Base-by-base conservation (phyloP, 1,284 basidiomycete genomes). In the Tilletia indica region DNA sequence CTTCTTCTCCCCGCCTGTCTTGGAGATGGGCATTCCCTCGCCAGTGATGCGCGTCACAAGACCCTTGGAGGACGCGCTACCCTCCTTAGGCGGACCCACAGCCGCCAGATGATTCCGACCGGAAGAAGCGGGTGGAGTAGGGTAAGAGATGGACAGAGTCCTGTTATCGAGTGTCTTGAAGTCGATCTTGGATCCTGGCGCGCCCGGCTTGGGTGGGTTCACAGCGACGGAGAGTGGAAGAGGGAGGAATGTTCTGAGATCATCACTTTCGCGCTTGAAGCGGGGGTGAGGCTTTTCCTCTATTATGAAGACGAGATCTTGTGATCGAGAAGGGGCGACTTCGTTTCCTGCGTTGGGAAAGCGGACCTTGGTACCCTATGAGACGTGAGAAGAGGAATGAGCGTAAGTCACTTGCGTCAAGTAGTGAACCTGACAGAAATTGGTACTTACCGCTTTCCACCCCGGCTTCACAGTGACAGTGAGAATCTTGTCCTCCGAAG, bases 401-500 rank as follows among this genome's bases (percentile, higher is more conserved):
- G 42, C 14, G 42, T 31, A 31, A 31, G 25, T 31, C 25, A 31
- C 25, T 31, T 45, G 14, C 5, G 36, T 19, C 25, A 34, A 2
- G 8, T 39, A 61, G 68, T 68, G 3, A 21, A 61, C 54, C 19
- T 25, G 34, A 45, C 42, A 45, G 6, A 3, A 45, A 45, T 45
- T 8, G 68, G 21, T 2, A 71, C 70, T 25, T 21, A 71, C 70
- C 68, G 81, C 79, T 71, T 83, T 84, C 82, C 82, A 84, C 21
- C 82, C 82, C 0, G 80, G 80, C 71, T 83, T 83, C 54, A 84
- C 80, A 36, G 83, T 80, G 45, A 84, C 76, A 0, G 76, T 77
- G 42, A 97, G 89, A 8, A 95, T 90, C 85, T 95, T 97, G 76
- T 96, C 93, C 84, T 97, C 94, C 14, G 89, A 90, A 14, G 87